These are phyloP conservation scores for Pyrus bretschneideri DNA, from an alignment of 306 rosid genomes.

Conservation along the genomic window DNA sequence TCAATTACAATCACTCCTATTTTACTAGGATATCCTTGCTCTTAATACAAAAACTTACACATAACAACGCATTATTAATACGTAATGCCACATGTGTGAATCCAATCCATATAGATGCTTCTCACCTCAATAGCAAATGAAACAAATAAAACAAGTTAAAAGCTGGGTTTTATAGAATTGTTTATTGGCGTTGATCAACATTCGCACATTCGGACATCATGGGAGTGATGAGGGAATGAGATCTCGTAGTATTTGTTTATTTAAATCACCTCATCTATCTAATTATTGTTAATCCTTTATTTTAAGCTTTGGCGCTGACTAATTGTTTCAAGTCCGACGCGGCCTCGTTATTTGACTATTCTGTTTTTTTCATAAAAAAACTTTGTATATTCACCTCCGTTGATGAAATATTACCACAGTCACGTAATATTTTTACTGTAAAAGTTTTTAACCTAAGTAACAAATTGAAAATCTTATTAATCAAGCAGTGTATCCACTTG, in stretches of 20 bases:
- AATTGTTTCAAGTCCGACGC: constrained; percentile 8
- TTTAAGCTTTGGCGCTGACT: constrained; percentile 2
- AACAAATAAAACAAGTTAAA: too few relatives aligned
- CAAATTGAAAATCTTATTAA: too few relatives aligned
- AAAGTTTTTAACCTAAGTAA: not conserved
- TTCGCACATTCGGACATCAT: constrained; percentile 12
- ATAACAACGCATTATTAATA: too few relatives aligned
- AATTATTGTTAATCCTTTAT: not conserved
- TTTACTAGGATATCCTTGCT: too few relatives aligned
- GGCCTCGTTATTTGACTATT: constrained; percentile 8
- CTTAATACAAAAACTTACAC: too few relatives aligned
- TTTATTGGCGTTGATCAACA: constrained; percentile 4
- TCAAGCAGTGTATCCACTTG: too few relatives aligned
- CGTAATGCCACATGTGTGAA: too few relatives aligned
- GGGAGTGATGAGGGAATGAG: constrained; percentile 1
- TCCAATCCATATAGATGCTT: too few relatives aligned
- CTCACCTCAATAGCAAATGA: not conserved
- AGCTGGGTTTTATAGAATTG: not conserved
- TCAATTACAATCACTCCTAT: too few relatives aligned
- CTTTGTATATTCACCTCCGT: not conserved
- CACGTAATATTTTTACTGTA: not conserved
- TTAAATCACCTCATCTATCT: constrained; percentile 1
- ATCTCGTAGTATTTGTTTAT: not conserved
- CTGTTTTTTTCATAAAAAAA: not conserved
- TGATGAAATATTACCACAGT: not conserved